phyloP scores from a whole-genome alignment of 2,329 filamentous ascomycete genomes.

The Aureobasidium sp. region DNA sequence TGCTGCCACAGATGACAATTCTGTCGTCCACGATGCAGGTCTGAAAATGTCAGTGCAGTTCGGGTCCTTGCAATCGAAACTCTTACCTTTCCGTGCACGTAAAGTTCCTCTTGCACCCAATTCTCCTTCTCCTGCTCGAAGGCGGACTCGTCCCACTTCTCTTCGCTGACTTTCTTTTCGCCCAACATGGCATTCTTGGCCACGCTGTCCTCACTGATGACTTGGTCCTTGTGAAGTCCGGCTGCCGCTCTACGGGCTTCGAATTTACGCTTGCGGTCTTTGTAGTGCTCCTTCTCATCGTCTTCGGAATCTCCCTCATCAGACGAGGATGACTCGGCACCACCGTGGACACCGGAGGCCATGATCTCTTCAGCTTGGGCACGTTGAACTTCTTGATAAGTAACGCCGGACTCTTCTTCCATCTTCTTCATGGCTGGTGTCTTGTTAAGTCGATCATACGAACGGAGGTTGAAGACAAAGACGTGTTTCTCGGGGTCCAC shows the following conservation, averaged over 20 bases:
- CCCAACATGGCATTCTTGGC: conserved; percentile 79
- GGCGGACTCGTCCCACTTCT: conserved; percentile 62
- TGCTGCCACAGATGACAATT: conserved; percentile 61
- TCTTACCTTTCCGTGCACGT: conserved; percentile 79
- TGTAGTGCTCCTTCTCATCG: conserved; percentile 29
- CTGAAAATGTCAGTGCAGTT: conserved; percentile 23
- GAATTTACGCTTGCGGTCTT: conserved; percentile 42
- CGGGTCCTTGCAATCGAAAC: conserved; percentile 20
- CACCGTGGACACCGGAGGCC: conserved; percentile 62
- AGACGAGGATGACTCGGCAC: conserved; percentile 31
- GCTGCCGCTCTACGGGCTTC: conserved; percentile 37
- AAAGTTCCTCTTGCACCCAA: conserved; percentile 93
- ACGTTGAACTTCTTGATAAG: conserved; percentile 78
- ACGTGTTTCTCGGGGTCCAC: conserved; percentile 75
- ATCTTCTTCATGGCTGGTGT: conserved; percentile 65
- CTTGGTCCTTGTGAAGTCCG: conserved; percentile 28
- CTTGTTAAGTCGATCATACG: conserved; percentile 85
- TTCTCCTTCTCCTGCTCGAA: conserved; percentile 68
- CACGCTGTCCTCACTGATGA: conserved; percentile 54
- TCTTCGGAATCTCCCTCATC: conserved; percentile 23
- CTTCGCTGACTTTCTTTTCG: conserved; percentile 56
- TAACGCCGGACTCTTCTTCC: conserved; percentile 74
- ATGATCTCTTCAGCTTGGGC: conserved; percentile 87
- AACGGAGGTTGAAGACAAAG: conserved; percentile 89
- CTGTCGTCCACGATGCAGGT: conserved; percentile 78